A percentile compares a stretch with the other conserved stretches of the same genome.
Conservation (phyloP, 1,284 basidiomycete species). For the Coriolopsis trogii region DNA sequence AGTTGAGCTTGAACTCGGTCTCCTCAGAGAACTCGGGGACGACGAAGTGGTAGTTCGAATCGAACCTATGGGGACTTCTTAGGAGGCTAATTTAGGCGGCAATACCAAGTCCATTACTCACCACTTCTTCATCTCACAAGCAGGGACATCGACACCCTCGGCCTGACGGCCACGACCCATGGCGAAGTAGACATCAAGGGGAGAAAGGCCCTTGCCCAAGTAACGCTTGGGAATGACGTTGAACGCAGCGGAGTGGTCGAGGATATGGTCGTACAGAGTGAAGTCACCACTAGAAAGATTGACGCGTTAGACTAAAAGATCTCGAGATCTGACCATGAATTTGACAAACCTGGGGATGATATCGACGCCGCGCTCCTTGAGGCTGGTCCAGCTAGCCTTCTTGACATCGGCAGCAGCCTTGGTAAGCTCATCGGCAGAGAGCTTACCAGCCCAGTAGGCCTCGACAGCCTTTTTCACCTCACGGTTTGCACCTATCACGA, state of each 20-base stretch:
- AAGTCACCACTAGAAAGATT: slow-evolving; percentile 83
- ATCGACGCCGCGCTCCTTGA: slow-evolving; percentile 91
- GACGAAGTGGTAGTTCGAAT: slow-evolving; percentile 99
- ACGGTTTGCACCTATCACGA: slow-evolving; percentile 80
- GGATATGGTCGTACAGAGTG: slow-evolving; percentile 98
- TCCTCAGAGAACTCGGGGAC: slow-evolving; percentile 95
- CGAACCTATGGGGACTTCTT: slow-evolving; percentile 69
- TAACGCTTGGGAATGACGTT: slow-evolving; percentile 98
- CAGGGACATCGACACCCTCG: slow-evolving; percentile 93
- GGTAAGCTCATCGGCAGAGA: slow-evolving; percentile 87
- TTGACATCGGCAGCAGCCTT: slow-evolving; percentile 89
- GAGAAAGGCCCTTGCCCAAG: slow-evolving; percentile 83
- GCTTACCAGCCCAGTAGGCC: slow-evolving; percentile 97
- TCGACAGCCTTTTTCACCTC: slow-evolving; percentile 99
- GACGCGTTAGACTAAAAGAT: slow-evolving; percentile 10
- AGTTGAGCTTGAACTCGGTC: slow-evolving; percentile 93
- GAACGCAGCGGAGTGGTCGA: slow-evolving; percentile 97
- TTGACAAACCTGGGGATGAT: slow-evolving; percentile 83
- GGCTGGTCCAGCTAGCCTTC: slow-evolving; percentile 87
- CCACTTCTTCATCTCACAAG: slow-evolving; percentile 99
- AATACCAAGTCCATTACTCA: slow-evolving; percentile 37
- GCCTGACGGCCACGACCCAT: slow-evolving; percentile 99
- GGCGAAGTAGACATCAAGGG: slow-evolving; percentile 96
- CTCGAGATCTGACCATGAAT: slow-evolving; percentile 9
- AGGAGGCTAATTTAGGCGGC: not conserved